These are phyloP conservation scores for Trapa incisa DNA, from an alignment of 345 rosid species.

Conservation along the genomic window DNA sequence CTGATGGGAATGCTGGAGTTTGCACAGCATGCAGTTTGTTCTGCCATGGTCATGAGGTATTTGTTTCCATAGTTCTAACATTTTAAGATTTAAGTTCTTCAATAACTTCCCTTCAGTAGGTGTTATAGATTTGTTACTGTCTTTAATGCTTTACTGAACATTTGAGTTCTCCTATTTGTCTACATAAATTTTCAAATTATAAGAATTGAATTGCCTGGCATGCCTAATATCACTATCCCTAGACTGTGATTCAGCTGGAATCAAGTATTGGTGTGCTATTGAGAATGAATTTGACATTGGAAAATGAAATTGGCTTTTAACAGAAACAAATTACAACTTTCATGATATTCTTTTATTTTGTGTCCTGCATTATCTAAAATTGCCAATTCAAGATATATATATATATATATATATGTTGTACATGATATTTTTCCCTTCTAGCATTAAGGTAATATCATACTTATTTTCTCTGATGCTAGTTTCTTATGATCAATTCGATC, in stretches of 20 bases:
- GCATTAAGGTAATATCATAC: background rate
- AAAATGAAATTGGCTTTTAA: background rate
- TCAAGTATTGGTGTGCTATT: background rate
- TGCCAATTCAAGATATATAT: background rate
- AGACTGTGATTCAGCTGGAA: background rate
- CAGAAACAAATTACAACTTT: background rate
- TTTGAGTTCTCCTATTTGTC: background rate
- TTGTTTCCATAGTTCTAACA: background rate
- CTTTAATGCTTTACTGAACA: background rate
- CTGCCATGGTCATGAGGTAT: constrained; percentile 95
- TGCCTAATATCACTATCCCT: background rate
- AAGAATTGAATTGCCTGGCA: background rate
- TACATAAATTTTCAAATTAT: background rate
- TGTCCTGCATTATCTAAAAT: background rate
- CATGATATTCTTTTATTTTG: background rate
- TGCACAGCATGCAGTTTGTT: constrained; percentile 94
- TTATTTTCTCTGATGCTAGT: background rate
- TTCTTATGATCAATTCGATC: constrained; percentile 8
- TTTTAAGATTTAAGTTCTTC: background rate
- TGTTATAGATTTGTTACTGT: background rate
- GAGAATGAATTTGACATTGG: background rate
- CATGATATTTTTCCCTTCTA: background rate
- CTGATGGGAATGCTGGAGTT: constrained; percentile 83
- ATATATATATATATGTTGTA: background rate
- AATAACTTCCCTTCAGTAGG: background rate